Evolutionary conservation across 139 green algal species (phyloP), one percentile per base, ranked within the genome.

Genomic region (Yamagishiella unicocca): DNA sequence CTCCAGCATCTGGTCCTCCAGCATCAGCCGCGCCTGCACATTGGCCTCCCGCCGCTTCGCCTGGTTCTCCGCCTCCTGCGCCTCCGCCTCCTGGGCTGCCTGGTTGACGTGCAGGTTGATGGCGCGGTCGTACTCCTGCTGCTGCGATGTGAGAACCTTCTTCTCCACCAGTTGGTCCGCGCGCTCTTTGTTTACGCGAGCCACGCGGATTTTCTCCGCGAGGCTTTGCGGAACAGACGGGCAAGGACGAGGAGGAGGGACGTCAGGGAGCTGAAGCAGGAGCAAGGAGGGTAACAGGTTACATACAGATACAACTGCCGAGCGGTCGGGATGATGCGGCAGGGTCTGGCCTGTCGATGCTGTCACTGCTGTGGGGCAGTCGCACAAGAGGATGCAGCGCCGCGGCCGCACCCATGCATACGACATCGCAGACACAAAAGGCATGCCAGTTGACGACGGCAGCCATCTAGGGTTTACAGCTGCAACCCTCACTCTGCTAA

Each of bases 131-230:
- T 95, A 95, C 75, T 95, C 89, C 19, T 37, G 29, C 42, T 93
- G 85, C 78, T 93, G 88, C 19, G 29, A 64, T 17, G 45, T 58
- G 1, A 94, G 22, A 25, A 89, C 68, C 55, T 86, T 84, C 85
- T 94, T 95, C 73, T 96, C 93, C 61, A 91, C 35, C 54, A 94
- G 79, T 87, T 96, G 93, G 35, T 92, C 62, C 0, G 87, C 31
- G 25, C 92, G 89, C 80, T 94, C 93, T 79, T 94, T 94, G 85
- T 94, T 95, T 21, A 95, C 84, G 3, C 92, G 85, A 1, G 93
- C 93, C 8, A 90, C 78, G 54, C 90, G 88, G 17, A 96, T 91
- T 88, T 95, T 95, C 61, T 94, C 90, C 0, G 91, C 90, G 27
- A 96, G 88, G 75, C 93, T 96, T 90, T 40, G 67, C 1, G 46